Evolutionary conservation across 164 flowering plant genomes (phyloP), one percentile per base, ranked within the genome.

Genomic region (Liquidambar formosana): DNA sequence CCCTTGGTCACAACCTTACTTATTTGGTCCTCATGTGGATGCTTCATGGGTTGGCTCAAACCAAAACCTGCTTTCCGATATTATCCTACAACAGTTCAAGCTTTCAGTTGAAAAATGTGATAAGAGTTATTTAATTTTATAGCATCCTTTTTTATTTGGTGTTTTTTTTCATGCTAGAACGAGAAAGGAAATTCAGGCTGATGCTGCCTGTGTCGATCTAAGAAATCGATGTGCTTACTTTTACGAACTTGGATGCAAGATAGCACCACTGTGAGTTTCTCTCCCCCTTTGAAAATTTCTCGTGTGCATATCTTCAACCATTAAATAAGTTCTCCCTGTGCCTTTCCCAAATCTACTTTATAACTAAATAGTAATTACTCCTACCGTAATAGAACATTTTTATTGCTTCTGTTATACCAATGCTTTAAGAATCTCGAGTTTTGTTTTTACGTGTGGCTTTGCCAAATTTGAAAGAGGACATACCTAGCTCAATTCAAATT

Each of bases 111-210:
- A 27, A 57, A 23, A 43, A 61, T 23, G 47, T n/a, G 28, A 21
- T 69, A 0, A 22, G 52, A 52, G 22, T n/a, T 70, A 10, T 13
- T 44, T 1, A 45, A 2, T 41, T 51, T 66, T 19, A 11, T 61
- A 13, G 16, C n/a, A n/a, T n/a, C 43, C 23, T 65, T 27, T 49
- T 38, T 49, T 27, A 46, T 45, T 9, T 41, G 53, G 21, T 65
- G 25, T 21, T 72, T 33, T 23, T 45, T 33, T 33, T 33, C 12
- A 64, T 65, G 27, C 61, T 83, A 92, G 97, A 75, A 94, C 97
- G 60, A 80, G 96, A 78, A 86, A 89, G 80, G 99, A 92, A 86
- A 80, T 92, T 64, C 95, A 86, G 70, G 97, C 97, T 45, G 99
- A 92, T 86, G 90, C 89, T 68, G 93, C 88, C 46, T 85, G 81